These are phyloP conservation scores for Cadophora gregata DNA, from an alignment of 2,329 filamentous ascomycete species.

Conservation along the genomic window DNA sequence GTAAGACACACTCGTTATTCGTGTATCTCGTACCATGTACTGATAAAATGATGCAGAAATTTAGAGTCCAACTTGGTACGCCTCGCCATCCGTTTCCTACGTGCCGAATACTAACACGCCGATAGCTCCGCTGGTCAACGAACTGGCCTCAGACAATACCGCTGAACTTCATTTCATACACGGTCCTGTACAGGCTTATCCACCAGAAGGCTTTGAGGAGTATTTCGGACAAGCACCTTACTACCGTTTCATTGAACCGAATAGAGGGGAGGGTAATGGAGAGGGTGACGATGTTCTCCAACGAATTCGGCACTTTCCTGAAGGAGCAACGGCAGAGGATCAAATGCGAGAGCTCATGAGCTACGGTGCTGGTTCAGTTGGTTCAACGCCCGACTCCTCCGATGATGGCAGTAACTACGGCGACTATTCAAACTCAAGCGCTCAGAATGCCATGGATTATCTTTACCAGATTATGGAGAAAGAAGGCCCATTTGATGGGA, in stretches of 20 bases:
- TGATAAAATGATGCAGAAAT: conserved; percentile 51
- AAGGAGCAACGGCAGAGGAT: conserved; percentile 40
- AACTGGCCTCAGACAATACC: conserved; percentile 52
- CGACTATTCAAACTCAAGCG: conserved; percentile 29
- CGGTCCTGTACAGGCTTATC: conserved; percentile 55
- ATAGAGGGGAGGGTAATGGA: conserved; percentile 41
- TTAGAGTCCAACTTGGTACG: conserved; percentile 59
- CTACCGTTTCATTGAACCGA: conserved; percentile 60
- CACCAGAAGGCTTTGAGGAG: conserved; percentile 60
- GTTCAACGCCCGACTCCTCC: conserved; percentile 17
- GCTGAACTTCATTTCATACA: conserved; percentile 59
- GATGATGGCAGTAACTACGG: conserved; percentile 25
- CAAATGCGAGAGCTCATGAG: conserved; percentile 40
- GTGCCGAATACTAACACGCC: conserved; percentile 20
- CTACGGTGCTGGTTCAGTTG: conserved; percentile 19
- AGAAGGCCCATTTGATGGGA: conserved; percentile 55
- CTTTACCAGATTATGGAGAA: conserved; percentile 53
- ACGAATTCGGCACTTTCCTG: conserved; percentile 40
- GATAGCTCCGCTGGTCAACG: conserved; percentile 55
- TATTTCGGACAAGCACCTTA: conserved; percentile 63
- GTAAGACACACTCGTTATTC: conserved; percentile 46
- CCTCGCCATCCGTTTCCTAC: too few species aligned
- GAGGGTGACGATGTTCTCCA: conserved; percentile 39
- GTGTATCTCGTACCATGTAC: conserved; percentile 15
- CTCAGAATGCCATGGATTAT: conserved; percentile 42